Base-by-base conservation (phyloP, 2,329 filamentous ascomycete species). In the Microsporum audouinii region DNA sequence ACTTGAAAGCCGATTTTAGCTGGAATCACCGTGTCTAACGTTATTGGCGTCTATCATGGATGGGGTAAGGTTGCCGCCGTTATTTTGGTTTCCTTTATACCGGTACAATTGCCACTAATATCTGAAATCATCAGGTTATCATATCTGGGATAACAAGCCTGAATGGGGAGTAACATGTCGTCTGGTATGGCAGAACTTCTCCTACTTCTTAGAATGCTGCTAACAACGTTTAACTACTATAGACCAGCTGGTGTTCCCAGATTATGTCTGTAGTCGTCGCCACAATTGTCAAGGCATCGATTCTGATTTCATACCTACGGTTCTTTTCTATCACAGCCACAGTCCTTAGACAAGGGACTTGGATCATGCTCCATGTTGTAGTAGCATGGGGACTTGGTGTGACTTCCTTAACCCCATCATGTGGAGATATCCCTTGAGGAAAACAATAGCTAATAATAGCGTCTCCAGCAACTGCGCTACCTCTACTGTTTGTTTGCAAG, bases 141-240 rank as follows among this genome's bases (percentile, higher is more conserved):
- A 66, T 61, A 62, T 64, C 17, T 66, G 63, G 62, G 64, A 65
- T 45, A 61, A 57, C n/a, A 66, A 65, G 33, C 64, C 62, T 12
- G 59, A 63, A 60, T 65, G 64, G 64, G 34, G 14, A 8, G 14
- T 34, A 14, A n/a, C 14, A 23, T 39, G n/a, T 33, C 61, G 34
- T 58, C 61, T 41, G 43, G 63, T 38, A 29, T 65, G 58, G 59
- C 60, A 60, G 38, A 47, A 14, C 5, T 3, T 55, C 12, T 33
- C 14, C 27, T 14, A 14, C 5, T 55, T 23, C 14, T 34, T 23
- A 23, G 33, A 23, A n/a, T 23, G 2, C 5, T 29, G 33, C 51
- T 41, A 34, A 59, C 60, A 10, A 17, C 4, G n/a, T 8, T 38
- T n/a, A 12, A 23, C 17, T 14, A 8, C 38, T 39, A 64, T 39